Evolutionary conservation across 495 filamentous ascomycete genomes (phyloP), one percentile per base, ranked within the genome.

Genomic region (Rusavskia elegans): DNA sequence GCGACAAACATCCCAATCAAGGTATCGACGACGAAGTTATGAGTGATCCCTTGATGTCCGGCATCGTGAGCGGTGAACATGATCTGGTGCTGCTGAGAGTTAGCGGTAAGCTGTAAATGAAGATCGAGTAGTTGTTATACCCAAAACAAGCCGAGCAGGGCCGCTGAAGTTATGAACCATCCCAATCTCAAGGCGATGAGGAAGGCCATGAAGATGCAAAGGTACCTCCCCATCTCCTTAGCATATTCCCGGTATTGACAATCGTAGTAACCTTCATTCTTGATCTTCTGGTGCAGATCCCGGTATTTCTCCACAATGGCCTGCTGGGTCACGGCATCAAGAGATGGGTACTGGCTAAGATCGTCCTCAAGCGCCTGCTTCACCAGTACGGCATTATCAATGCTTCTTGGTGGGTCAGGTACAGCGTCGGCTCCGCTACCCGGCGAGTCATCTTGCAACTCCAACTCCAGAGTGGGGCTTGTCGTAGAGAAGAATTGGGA

Each of bases 21-120:
- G 3, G 67, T 70, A 59, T 74, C 72, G 42, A 62, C 50, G 27
- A 63, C 60, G 49, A 74, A 73, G 58, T 68, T 67, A 45, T 69
- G 64, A 9, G 72, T 71, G 48, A 75, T 75, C 53, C 65, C 72
- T 23, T 60, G 65, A 54, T 75, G 72, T 16, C 70, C 72, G 10
- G 72, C 72, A 51, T 75, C 72, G 56, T 75, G 72, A 10, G 71
- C 72, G 3, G 66, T 68, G 64, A 75, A 75, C 69, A 75, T 73
- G 61, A 75, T 68, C 51, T 73, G 72, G 52, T 75, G 72, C 53
- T 55, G 42, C 38, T 29, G 7, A 30, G 7, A 5, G 17, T 38
- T 25, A 59, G 50, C 29, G 17, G 14, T 4, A 3, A 25, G 14
- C n/a, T 23, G 14, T 17, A 2, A 7, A 19, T 25, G 4, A 39